Evolutionary conservation across 345 rosid species (phyloP).

Genomic region (Carallia pectinifolia): DNA sequence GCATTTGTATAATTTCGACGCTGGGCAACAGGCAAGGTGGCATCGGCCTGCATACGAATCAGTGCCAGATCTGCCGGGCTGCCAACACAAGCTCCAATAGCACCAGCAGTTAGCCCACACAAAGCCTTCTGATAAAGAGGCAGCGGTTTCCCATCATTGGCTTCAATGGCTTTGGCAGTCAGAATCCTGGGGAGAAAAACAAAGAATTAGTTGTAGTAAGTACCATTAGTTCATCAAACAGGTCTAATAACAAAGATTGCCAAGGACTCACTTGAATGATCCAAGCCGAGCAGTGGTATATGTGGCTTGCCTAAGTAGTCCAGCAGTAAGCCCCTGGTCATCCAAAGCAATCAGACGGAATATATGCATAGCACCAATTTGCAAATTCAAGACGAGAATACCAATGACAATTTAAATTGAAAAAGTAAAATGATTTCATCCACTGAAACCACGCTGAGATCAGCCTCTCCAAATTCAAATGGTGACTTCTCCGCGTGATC

Average conservation of each 20-base stretch:
- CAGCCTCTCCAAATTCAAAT: background rate
- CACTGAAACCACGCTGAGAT: too few species aligned
- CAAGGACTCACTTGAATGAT: conserved; percentile 72
- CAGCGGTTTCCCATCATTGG: conserved; percentile 93
- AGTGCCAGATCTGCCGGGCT: conserved; percentile 97
- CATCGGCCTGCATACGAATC: conserved; percentile 99
- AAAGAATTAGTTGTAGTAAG: background rate
- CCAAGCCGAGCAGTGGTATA: conserved; percentile 98
- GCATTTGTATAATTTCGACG: conserved; percentile 90
- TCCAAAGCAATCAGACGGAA: background rate
- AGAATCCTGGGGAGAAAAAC: conserved; percentile 47
- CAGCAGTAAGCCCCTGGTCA: conserved; percentile 84
- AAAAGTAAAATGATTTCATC: too few species aligned
- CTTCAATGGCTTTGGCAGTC: conserved; percentile 82
- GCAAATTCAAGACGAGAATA: background rate
- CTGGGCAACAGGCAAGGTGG: conserved; percentile 85
- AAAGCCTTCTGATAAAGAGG: conserved; percentile 96
- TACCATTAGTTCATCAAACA: background rate
- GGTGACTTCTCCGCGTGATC: background rate
- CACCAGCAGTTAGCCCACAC: conserved; percentile 98
- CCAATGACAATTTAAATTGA: background rate
- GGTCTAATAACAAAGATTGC: background rate
- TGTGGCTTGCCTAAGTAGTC: conserved; percentile 95
- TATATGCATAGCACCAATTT: background rate
- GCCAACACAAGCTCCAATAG: conserved; percentile 89